These are phyloP conservation scores for Nephelium lappaceum DNA, from an alignment of 345 rosid species.

Conservation along the genomic window DNA sequence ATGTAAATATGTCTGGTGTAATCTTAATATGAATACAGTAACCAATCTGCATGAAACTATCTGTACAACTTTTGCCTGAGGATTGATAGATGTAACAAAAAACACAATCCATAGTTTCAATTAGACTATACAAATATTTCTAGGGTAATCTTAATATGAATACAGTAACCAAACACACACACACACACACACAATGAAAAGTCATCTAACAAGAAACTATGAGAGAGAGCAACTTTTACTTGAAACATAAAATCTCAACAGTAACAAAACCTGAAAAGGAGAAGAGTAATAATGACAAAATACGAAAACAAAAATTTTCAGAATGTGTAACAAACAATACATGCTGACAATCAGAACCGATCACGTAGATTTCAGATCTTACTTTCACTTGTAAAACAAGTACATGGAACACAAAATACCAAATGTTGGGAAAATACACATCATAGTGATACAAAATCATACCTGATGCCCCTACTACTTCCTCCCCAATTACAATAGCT, in stretches of 20 bases:
- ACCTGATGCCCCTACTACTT: slow-evolving; percentile 91
- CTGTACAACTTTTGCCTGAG: neutral
- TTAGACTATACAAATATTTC: too few relatives aligned
- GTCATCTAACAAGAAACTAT: too few relatives aligned
- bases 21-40: neutral
- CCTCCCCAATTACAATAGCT: slow-evolving; percentile 96
- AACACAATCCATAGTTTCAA: too few relatives aligned
- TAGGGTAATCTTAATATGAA: too few relatives aligned
- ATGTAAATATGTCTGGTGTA: neutral
- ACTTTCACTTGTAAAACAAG: neutral
- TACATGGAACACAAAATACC: neutral
- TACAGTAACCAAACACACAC: too few relatives aligned
- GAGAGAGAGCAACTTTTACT: neutral
- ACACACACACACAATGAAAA: too few relatives aligned
- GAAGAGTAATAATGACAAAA: neutral
- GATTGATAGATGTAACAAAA: too few relatives aligned
- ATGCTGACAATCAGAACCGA: neutral
- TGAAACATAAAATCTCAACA: neutral
- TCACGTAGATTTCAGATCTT: neutral
- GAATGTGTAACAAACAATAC: neutral
- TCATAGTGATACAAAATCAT: neutral
- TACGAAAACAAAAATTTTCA: neutral
- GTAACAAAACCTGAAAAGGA: neutral
- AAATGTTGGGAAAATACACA: neutral
- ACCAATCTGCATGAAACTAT: neutral